Evolutionary conservation across 1,284 basidiomycete species (phyloP).

Genomic region (Mycena citricolor): DNA sequence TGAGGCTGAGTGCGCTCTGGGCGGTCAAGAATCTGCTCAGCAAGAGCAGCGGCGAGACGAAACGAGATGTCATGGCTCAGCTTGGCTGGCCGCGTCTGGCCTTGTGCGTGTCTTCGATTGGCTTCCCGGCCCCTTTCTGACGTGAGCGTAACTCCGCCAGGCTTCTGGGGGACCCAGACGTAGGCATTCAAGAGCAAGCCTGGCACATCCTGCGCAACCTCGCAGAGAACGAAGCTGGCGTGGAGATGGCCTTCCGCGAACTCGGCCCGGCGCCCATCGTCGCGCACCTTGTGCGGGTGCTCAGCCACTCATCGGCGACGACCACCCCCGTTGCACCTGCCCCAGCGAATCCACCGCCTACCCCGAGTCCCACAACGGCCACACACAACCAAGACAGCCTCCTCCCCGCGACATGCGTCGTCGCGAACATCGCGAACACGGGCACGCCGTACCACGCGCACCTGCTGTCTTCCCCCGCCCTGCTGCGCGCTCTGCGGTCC

Average conservation of each 20-base stretch:
- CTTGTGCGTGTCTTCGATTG: conserved; percentile 39
- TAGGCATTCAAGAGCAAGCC: conserved; percentile 64
- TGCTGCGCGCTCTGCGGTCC: conserved; percentile 52
- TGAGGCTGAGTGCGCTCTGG: conserved; percentile 76
- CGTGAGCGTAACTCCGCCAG: conserved; percentile 31
- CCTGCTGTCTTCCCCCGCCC: conserved; percentile 48
- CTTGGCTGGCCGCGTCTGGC: conserved; percentile 62
- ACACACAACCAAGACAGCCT: conserved; percentile 16
- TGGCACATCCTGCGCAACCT: conserved; percentile 63
- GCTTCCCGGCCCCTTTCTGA: not conserved
- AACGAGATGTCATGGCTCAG: conserved; percentile 60
- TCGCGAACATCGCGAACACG: conserved; percentile 69
- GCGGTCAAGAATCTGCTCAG: conserved; percentile 76
- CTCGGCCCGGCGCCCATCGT: conserved; percentile 49
- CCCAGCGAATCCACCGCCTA: too few relatives aligned
- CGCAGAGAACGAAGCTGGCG: conserved; percentile 57
- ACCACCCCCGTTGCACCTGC: not conserved
- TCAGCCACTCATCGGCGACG: conserved; percentile 40
- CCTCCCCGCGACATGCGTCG: conserved; percentile 50
- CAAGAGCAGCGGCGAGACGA: conserved; percentile 58
- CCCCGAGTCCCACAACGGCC: too few relatives aligned
- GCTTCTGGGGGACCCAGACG: conserved; percentile 48
- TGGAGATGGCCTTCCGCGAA: conserved; percentile 56
- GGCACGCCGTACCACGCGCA: conserved; percentile 43
- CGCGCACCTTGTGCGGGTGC: conserved; percentile 40